These are phyloP conservation scores for Kwoniella dejecticola DNA, from an alignment of 768 basidiomycete species.

Conservation along the genomic window DNA sequence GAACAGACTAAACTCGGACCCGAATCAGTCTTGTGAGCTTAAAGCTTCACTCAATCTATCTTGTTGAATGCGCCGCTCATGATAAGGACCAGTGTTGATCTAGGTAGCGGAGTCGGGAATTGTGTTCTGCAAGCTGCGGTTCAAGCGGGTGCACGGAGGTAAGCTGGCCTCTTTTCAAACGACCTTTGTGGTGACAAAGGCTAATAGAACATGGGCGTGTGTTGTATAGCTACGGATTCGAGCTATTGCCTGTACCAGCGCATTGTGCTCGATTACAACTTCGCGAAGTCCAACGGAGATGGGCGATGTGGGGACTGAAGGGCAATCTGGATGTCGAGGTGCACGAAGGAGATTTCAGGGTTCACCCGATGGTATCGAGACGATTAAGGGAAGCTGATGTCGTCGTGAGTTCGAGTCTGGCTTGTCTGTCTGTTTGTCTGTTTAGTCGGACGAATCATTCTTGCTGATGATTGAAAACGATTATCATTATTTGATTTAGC, in stretches of 20 bases:
- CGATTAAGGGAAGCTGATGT: constrained; percentile 82
- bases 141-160: constrained; percentile 59
- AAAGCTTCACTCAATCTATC: too few relatives aligned
- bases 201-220: neutral
- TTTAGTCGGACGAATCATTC: too few relatives aligned
- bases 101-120: constrained; percentile 85
- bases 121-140: constrained; percentile 78
- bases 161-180: neutral
- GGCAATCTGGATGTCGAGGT: constrained; percentile 71
- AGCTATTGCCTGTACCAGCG: constrained; percentile 76
- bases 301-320: constrained; percentile 86
- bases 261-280: constrained; percentile 75
- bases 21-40: constrained; percentile 64
- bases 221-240: constrained; percentile 71
- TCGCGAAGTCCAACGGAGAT: constrained; percentile 72
- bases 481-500: constrained; percentile 30
- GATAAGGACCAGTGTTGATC: constrained; percentile 61
- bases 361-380: constrained; percentile 66
- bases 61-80: neutral
- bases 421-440: too few relatives aligned
- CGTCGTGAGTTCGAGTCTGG: constrained; percentile 71
- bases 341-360: constrained; percentile 83
- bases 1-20: constrained; percentile 63
- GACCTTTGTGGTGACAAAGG: neutral
- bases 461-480: too few relatives aligned